Evolutionary conservation across 495 filamentous ascomycete species (phyloP), one percentile per base, ranked within the genome.

Genomic region (Pseudoneurospora amorphoporcata): DNA sequence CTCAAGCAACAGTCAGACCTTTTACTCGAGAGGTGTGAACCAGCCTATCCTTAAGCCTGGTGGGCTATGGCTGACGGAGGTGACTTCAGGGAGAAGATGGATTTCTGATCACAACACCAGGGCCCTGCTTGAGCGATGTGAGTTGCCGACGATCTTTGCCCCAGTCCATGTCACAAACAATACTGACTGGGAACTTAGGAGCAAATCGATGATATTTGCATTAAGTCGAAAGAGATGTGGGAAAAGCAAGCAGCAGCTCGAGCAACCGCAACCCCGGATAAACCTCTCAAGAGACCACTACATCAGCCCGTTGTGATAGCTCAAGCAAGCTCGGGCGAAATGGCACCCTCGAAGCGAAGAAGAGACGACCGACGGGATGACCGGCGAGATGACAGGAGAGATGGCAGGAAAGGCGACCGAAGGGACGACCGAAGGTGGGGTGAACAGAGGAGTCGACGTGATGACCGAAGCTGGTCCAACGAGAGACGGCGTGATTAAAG

Each of bases 161-260:
- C 14, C 53, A 65, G 29, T 37, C 32, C 29, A 5, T 65, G 8
- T 3, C 29, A 14, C 16, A 12, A 32, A 17, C 23, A 65, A 37
- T 8, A 23, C 29, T 82, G 77, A 84, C 79, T 74, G 45, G 71
- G 73, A 29, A 65, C 37, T 23, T 75, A 88, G 86, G 85, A 87
- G 79, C 86, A 88, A 77, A 88, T 88, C 58, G 84, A 88, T 72
- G 86, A 88, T 75, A 87, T 88, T 37, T 88, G 86, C 77, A 69
- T 82, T 45, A 87, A 87, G 79, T 87, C 85, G 17, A 86, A 82
- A 71, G 83, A 87, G 70, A 82, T 86, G 78, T 87, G 85, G 85
- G 85, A 87, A 75, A 84, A 79, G 75, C 84, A 87, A 80, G 86
- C 86, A n/a, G 86, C 85, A 17, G 86, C 86, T 23, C 77, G 84